phyloP scores from a whole-genome alignment of 495 filamentous ascomycete genomes.

The Penicillium desertorum region DNA sequence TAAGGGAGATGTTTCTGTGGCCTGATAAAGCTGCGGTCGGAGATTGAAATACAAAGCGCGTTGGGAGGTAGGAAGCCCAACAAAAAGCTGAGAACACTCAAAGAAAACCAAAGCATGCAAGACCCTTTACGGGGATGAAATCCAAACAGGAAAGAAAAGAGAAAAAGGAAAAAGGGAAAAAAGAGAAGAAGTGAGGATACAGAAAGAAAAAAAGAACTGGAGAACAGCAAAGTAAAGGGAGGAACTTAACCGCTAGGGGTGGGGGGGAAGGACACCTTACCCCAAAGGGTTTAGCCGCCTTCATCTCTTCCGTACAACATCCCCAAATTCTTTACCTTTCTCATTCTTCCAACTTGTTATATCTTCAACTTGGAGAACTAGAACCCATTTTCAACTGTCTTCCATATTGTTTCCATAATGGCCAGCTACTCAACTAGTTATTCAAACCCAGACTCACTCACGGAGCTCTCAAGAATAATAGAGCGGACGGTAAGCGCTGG shows the following conservation, averaged over 20 bases:
- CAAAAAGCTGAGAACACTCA: slow-evolving; percentile 12
- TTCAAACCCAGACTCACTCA: slow-evolving; percentile 44
- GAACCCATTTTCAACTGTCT: not conserved
- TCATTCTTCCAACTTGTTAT: not conserved
- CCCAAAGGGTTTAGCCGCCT: slow-evolving; percentile 29
- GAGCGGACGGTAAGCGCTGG: slow-evolving; percentile 44
- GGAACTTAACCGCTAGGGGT: slow-evolving; percentile 40
- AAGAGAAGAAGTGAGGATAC: slow-evolving; percentile 21
- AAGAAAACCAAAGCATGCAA: slow-evolving; percentile 18
- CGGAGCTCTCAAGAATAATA: slow-evolving; percentile 42
- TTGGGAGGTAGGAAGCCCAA: slow-evolving; percentile 9
- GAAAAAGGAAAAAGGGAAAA: slow-evolving; percentile 19
- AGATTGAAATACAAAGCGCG: slow-evolving; percentile 12
- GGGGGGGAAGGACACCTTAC: slow-evolving; percentile 35
- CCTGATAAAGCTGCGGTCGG: slow-evolving; percentile 9
- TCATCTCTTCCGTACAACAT: not conserved
- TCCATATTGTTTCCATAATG: slow-evolving; percentile 24
- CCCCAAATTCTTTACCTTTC: not conserved
- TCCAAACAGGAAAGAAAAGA: slow-evolving; percentile 21
- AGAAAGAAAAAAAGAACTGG: slow-evolving; percentile 21
- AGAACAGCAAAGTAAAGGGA: slow-evolving; percentile 20
- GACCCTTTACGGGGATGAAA: slow-evolving; percentile 10
- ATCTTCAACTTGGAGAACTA: too few relatives aligned
- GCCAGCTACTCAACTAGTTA: slow-evolving; percentile 24
- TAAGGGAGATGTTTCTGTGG: not conserved